Conservation (phyloP, 2,329 filamentous ascomycete species). For the Alternaria metachromatica region DNA sequence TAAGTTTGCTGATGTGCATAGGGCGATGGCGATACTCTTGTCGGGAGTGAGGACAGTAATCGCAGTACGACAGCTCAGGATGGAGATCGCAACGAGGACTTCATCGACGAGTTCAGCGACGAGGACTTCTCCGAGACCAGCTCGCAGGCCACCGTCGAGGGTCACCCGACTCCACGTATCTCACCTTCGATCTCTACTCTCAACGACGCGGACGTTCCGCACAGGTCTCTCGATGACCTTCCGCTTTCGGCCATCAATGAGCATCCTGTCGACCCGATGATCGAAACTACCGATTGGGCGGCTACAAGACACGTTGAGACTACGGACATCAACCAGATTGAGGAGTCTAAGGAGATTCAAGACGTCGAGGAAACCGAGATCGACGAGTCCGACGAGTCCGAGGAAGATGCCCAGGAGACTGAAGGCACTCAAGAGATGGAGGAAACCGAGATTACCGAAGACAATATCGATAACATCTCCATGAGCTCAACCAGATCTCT, state of each 20-base stretch:
- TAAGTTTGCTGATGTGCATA: not conserved
- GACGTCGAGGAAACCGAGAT: not conserved
- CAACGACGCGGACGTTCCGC: not conserved
- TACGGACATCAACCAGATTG: not conserved
- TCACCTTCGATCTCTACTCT: not conserved
- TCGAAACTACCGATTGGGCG: not conserved
- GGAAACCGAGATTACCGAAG: not conserved
- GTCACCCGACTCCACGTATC: not conserved
- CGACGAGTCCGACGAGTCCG: not conserved
- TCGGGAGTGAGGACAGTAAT: not conserved
- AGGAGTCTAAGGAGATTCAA: not conserved
- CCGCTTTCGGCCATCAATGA: not conserved
- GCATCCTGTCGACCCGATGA: not conserved
- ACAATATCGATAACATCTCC: not conserved
- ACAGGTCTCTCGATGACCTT: not conserved
- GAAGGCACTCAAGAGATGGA: not conserved
- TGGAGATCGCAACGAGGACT: not conserved
- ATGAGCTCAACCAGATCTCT: accelerated
- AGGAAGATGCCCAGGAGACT: not conserved
- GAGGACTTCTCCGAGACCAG: not conserved
- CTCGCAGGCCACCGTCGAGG: not conserved
- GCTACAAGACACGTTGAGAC: not conserved
- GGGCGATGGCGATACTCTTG: not conserved
- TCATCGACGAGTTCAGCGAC: not conserved
- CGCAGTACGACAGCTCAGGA: not conserved